phyloP scores from a whole-genome alignment of 352 stramenopile genomes.

The Peronospora farinosa region DNA sequence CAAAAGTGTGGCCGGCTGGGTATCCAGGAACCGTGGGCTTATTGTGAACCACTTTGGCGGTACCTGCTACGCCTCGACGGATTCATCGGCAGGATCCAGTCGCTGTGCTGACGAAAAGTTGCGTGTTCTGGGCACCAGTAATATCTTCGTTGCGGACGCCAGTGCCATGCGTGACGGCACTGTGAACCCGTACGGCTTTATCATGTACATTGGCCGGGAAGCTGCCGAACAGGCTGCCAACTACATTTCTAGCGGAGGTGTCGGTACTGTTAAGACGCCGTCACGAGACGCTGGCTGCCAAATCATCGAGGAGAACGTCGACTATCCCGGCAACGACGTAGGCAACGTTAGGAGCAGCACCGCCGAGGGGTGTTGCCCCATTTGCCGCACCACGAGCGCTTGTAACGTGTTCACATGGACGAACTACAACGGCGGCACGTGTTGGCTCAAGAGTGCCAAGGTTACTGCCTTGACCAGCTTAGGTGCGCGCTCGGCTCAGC shows the following conservation, averaged over 20 bases:
- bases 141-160: constrained; percentile 61
- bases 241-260: constrained; percentile 24
- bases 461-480: constrained; percentile 7
- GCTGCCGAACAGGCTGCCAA: constrained; percentile 35
- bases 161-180: constrained; percentile 58
- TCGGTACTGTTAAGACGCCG: constrained; percentile 10
- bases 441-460: constrained; percentile 42
- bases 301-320: constrained; percentile 32
- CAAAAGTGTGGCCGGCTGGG: constrained; percentile 36
- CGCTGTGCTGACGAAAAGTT: constrained; percentile 59
- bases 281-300: constrained; percentile 13
- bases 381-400: constrained; percentile 18
- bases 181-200: constrained; percentile 62
- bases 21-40: constrained; percentile 22
- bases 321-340: constrained; percentile 29
- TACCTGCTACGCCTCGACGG: constrained; percentile 58
- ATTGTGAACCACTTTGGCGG: constrained; percentile 61
- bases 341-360: constrained; percentile 13
- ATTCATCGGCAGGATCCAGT: constrained; percentile 32
- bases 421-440: constrained; percentile 34
- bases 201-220: constrained; percentile 68
- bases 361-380: constrained; percentile 25
- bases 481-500: constrained; percentile 14
- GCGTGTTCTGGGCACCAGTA: constrained; percentile 51
- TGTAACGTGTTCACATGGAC: constrained; percentile 43